Conservation (phyloP, 164 flowering plant genomes). For the Paratinospora sagittata region DNA sequence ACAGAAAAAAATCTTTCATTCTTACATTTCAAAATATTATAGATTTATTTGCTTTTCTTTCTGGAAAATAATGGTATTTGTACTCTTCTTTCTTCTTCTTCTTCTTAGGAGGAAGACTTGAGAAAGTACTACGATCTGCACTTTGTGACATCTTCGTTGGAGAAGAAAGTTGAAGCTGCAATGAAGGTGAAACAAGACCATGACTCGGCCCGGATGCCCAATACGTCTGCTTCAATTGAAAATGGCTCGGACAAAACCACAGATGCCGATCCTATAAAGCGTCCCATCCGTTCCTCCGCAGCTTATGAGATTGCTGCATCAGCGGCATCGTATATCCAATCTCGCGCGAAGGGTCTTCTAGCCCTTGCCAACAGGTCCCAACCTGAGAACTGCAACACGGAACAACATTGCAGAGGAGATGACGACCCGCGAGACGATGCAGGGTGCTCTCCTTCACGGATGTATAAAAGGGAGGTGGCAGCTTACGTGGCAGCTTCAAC, state of each 20-base stretch:
- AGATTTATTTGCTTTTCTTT: too few species aligned
- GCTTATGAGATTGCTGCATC: slow-evolving; percentile 84
- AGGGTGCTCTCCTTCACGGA: slow-evolving; percentile 23
- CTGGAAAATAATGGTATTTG: too few species aligned
- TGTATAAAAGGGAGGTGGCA: slow-evolving; percentile 59
- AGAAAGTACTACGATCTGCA: slow-evolving; percentile 39
- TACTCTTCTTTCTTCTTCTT: neutral
- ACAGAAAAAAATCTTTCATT: too few species aligned
- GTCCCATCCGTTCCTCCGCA: slow-evolving; percentile 31
- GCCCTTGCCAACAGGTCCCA: slow-evolving; percentile 26
- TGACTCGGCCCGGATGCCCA: slow-evolving; percentile 31
- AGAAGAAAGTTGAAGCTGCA: slow-evolving; percentile 69
- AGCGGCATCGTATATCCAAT: slow-evolving; percentile 73
- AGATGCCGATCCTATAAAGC: slow-evolving; percentile 21
- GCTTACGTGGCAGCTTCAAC: slow-evolving; percentile 75
- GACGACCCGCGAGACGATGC: slow-evolving; percentile 19
- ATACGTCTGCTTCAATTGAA: slow-evolving; percentile 5
- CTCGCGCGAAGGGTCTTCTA: slow-evolving; percentile 34
- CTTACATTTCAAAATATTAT: too few species aligned
- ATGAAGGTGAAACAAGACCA: slow-evolving; percentile 41
- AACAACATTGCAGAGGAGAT: neutral
- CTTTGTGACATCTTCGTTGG: slow-evolving; percentile 79
- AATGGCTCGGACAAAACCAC: slow-evolving; percentile 8
- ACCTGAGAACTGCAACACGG: slow-evolving; percentile 12
- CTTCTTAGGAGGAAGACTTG: slow-evolving; percentile 58